Percentiles rank a stretch among this genome's conserved stretches.
Evolutionary conservation across 2,329 filamentous ascomycete genomes (phyloP).

Genomic region (Ustilaginoidea virens): DNA sequence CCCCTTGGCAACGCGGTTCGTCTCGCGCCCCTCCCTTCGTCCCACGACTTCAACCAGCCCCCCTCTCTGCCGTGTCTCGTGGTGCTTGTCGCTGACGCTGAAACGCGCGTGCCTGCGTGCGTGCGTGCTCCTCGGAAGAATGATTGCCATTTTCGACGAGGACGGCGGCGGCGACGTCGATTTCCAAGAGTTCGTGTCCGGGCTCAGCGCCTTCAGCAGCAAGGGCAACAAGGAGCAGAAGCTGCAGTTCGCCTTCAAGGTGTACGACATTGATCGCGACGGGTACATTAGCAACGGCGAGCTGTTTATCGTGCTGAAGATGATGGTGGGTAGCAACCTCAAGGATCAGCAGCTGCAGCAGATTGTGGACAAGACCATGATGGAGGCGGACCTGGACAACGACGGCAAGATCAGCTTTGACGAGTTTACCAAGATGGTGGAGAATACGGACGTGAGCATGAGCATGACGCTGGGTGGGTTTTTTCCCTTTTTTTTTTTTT

Average conservation of each 20-base stretch:
- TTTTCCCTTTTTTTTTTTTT: background rate
- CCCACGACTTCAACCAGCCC: too few relatives aligned
- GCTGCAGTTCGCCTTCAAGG: constrained; percentile 93
- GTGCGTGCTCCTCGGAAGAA: too few relatives aligned
- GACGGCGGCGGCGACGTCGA: constrained; percentile 96
- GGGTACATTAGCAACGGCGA: constrained; percentile 98
- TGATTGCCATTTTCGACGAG: constrained; percentile 99
- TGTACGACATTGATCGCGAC: constrained; percentile 98
- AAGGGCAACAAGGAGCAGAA: constrained; percentile 99
- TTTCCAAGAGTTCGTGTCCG: constrained; percentile 96
- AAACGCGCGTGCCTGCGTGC: too few relatives aligned
- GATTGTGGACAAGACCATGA: constrained; percentile 99
- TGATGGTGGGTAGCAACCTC: constrained; percentile 99
- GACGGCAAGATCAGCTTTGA: constrained; percentile 99
- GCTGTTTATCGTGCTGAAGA: constrained; percentile 98
- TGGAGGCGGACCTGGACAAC: constrained; percentile 92
- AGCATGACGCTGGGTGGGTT: constrained; percentile 56
- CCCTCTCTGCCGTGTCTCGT: too few relatives aligned
- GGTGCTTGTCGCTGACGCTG: too few relatives aligned
- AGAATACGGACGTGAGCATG: constrained; percentile 72
- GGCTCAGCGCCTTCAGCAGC: constrained; percentile 86
- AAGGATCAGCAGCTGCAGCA: constrained; percentile 98
- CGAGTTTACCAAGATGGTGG: constrained; percentile 98
- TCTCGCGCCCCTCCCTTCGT: background rate
- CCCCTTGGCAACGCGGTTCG: constrained; percentile 81